Base-by-base conservation (phyloP, 225 moss, liverwort and hornwort genomes). In the Polytrichum commune region DNA sequence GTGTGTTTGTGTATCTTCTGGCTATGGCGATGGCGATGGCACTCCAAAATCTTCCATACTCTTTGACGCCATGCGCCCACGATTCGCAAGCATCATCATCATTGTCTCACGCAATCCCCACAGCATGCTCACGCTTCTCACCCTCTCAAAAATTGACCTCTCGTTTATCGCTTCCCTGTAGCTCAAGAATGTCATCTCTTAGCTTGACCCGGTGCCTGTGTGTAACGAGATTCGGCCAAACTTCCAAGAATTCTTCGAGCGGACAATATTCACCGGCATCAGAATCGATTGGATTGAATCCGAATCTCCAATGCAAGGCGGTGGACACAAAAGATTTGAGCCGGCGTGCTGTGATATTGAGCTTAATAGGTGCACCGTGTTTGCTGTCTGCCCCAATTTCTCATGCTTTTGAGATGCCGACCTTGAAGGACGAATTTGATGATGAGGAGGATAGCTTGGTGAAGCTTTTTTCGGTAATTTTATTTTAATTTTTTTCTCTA, bases 381-480 rank as follows among this genome's bases (percentile, higher is more conserved):
- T 54, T 77, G 33, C 23, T 58, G 58, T 72, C 78, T 27, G 60
- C 65, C 5, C 61, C 78, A 32, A 53, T 68, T 6, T 64, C 76
- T 18, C 74, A 56, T 16, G 77, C 81, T 9, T 65, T 83, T 64
- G 60, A 86, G 75, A 32, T 89, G 64, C 80, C 78, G 64, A 58
- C 30, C 33, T 2, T n/a, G 67, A 79, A 75, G 73, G 80, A 81
- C 25, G 89, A 86, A 67, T 85, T 83, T 16, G 86, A 89, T 68
- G 72, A 77, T 65, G 86, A 89, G 68, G 89, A 89, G 64, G 83
- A 83, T 19, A 74, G 75, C 57, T 75, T 85, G 60, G 75, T 89
- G 35, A 61, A 77, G 25, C 79, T 89, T 1, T 89, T 89, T 62
- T 69, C 78, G 86, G 89, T 89, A 67, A 66, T n/a, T 5, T 1